Conservation (phyloP, 176 grass and related monocot species). For the Carex myosuroides region DNA sequence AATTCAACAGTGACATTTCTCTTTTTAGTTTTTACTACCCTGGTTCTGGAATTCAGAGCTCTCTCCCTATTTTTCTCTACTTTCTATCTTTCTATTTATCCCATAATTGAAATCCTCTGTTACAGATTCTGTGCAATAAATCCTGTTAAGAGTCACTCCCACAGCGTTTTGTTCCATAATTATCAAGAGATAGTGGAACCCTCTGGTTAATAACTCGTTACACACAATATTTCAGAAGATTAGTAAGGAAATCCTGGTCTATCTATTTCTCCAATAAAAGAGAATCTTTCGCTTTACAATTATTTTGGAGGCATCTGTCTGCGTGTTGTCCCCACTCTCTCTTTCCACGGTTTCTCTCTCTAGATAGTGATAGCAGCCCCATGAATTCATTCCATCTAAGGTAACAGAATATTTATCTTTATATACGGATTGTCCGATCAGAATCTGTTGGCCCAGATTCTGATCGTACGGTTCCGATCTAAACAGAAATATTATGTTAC, state of each 20-base stretch:
- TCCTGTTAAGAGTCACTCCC: not conserved
- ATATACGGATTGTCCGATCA: too few relatives aligned
- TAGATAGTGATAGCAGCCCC: conserved; percentile 3
- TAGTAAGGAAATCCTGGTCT: not conserved
- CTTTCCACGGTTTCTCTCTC: not conserved
- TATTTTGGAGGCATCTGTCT: conserved; percentile 26
- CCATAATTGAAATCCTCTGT: not conserved
- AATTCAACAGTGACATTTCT: not conserved
- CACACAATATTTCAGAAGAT: not conserved
- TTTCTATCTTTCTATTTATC: not conserved
- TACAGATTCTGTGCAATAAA: not conserved
- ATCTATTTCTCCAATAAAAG: not conserved
- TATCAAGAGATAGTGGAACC: too few relatives aligned
- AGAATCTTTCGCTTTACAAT: conserved; percentile 3
- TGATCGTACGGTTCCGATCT: too few relatives aligned
- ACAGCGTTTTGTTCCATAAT: not conserved
- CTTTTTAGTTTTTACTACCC: not conserved
- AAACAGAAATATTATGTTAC: too few relatives aligned
- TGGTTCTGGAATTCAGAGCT: not conserved
- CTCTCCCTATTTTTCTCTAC: not conserved
- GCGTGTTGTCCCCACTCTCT: not conserved
- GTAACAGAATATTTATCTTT: too few relatives aligned
- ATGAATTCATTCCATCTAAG: not conserved
- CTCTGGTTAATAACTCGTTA: not conserved
- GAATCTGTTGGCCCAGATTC: too few relatives aligned